Percentiles rank a stretch among this genome's conserved stretches.
phyloP scores from a whole-genome alignment of 2,329 filamentous ascomycete species.

The Penicillium sp. region DNA sequence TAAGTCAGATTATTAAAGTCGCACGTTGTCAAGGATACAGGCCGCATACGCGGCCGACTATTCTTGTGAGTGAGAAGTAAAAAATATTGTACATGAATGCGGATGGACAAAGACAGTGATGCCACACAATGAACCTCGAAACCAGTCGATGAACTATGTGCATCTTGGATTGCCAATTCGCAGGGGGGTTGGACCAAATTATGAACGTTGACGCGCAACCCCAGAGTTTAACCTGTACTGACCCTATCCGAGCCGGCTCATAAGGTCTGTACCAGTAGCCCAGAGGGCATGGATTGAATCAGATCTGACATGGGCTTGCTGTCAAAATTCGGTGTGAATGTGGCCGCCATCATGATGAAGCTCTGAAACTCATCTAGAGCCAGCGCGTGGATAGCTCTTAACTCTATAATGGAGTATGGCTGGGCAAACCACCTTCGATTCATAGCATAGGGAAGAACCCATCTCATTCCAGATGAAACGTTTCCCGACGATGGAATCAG shows the following conservation, averaged over 20 bases:
- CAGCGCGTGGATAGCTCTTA: neutral
- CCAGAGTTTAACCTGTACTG: neutral
- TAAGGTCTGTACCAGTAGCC: neutral
- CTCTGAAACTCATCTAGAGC: neutral
- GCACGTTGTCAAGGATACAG: neutral
- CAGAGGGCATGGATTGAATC: neutral
- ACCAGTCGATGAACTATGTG: conserved; percentile 2
- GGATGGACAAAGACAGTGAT: neutral
- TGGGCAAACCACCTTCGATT: neutral
- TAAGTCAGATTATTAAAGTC: neutral
- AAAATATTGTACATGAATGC: conserved; percentile 1
- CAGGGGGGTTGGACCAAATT: neutral
- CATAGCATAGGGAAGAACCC: neutral
- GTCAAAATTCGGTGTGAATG: neutral
- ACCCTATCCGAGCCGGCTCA: neutral
- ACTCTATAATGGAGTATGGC: neutral
- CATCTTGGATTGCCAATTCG: neutral
- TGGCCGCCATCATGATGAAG: neutral
- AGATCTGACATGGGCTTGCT: neutral
- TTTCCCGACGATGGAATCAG: conserved; percentile 3
- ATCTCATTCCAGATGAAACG: neutral
- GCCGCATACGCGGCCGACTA: neutral
- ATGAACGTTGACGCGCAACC: neutral
- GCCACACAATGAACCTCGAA: neutral
- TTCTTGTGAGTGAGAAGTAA: neutral